Evolutionary conservation across 257 asterid species (phyloP), one percentile per base, ranked within the genome.

Genomic region (Capsicum baccatum): DNA sequence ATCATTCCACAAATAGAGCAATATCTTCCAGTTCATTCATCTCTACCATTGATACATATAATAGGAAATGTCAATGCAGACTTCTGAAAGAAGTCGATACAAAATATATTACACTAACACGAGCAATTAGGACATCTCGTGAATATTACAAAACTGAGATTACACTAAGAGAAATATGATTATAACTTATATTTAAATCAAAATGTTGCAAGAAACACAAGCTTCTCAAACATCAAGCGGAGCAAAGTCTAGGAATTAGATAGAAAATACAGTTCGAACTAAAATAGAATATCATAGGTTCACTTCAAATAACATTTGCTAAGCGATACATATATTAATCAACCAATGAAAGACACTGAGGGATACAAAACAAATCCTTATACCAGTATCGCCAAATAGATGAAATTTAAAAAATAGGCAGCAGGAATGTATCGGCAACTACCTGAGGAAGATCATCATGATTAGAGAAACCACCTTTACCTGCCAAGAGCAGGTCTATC

Each of bases 401-500:
- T 60, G 14, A 4, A 67, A 73, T 15, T 17, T 54, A 84, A 78
- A 42, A 84, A 56, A 39, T 66, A 68, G 64, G 83, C n/a, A 81
- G 80, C 68, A 64, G 54, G 33, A 3, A 54, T 58, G 81, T 56
- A 88, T 70, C 57, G 19, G 82, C 74, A 86, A 84, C 82, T 89
- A 95, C 99, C 99, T 95, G 99, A 86, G 97, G 92, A 88, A 92
- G 90, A 90, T 97, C 99, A 10, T 92, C 99, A 87, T 94, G 97
- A 87, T 97, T 99, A 42, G 99, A 91, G 87, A 90, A 92, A 87
- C 94, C 97, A 79, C 98, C 99, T 90, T 94, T 97, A 39, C 94
- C 98, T 2, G 94, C 88, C 89, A 97, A 89, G 76, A 97, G 90
- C 91, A 92, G 85, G 87, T 97, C 99, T 86, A 95, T 95, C 74